Evolutionary conservation across 768 basidiomycete species (phyloP), one percentile per base, ranked within the genome.

Genomic region (Phanerochaete carnosa): DNA sequence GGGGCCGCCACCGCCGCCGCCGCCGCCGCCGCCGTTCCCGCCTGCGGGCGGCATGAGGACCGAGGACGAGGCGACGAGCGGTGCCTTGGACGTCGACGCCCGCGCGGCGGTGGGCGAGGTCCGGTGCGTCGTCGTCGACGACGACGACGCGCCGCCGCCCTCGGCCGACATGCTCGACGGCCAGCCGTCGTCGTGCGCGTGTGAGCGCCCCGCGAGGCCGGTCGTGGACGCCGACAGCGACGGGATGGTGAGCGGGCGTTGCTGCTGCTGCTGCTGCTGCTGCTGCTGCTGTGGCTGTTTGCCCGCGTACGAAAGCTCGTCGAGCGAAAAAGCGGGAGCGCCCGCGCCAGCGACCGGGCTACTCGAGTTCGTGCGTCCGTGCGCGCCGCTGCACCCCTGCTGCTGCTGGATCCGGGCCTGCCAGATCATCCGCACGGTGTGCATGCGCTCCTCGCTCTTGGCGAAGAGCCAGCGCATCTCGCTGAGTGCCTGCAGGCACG

Each of bases 401-500:
- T 63, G 45, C 39, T 67, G 68, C 30, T 63, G 45, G 33, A 59
- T 47, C 26, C 68, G 63, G 13, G 65, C 63, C 50, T 80, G 75
- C 80, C 80, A 82, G 50, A 79, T 72, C 28, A 72, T 69, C 59
- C 78, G 79, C 50, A 92, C 75, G 0, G 83, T 84, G 59, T 85
- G 83, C 67, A 86, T 83, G 37, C 85, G 79, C 67, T 93, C 92
- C 61, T 88, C 86, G 59, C 83, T 86, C 69, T 86, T 87, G 6
- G 88, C n/a, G 70, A 83, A 89, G 4, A 79, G 82, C 94, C 94
- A 97, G 12, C 85, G 83, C 83, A 95, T 90, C 68, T 90, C 85
- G 3, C 82, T 72, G n/a, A 96, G 79, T 9, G 92, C 93, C 5
- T 81, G 77, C 3, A 95, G 75, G 68, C 92, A 95, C 26, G 76